Conservation (phyloP, 495 filamentous ascomycete genomes). For the Staphylotrichum longicolle region DNA sequence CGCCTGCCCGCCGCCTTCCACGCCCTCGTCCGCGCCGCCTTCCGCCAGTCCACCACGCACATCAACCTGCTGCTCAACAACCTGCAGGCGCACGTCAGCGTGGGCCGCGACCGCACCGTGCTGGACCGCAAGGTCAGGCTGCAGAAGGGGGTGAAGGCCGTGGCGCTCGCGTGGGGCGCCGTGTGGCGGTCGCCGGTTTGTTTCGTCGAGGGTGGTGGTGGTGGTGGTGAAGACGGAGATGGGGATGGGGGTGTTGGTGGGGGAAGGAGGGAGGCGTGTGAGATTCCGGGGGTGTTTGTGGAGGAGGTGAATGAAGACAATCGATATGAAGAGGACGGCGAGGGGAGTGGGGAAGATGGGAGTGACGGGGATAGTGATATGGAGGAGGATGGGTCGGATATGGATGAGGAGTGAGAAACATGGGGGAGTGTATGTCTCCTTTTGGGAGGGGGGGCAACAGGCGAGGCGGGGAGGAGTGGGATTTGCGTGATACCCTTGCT, state of each 20-base stretch:
- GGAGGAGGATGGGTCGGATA: neutral
- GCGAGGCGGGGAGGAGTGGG: neutral
- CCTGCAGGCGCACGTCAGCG: conserved; percentile 9
- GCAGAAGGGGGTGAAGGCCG: conserved; percentile 12
- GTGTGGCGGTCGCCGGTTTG: conserved; percentile 13
- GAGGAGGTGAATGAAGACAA: neutral
- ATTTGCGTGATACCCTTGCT: no score
- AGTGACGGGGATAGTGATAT: neutral
- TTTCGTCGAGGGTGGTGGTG: no score
- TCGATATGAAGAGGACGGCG: neutral
- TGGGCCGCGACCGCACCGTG: conserved; percentile 6
- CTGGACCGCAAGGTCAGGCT: conserved; percentile 15
- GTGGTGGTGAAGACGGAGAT: no score
- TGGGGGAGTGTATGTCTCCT: neutral
- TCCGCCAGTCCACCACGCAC: neutral
- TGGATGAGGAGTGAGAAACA: neutral
- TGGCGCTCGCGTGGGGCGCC: conserved; percentile 9
- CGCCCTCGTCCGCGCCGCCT: neutral
- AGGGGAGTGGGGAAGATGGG: neutral
- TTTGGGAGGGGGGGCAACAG: neutral
- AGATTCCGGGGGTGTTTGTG: neutral
- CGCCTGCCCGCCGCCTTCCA: neutral
- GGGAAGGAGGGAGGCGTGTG: neutral
- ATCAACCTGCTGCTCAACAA: conserved; percentile 21
- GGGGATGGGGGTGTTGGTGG: neutral